A percentile compares a stretch with the other conserved stretches of the same genome.
Conservation (phyloP, 768 basidiomycete genomes). For the Podaxis sp. region DNA sequence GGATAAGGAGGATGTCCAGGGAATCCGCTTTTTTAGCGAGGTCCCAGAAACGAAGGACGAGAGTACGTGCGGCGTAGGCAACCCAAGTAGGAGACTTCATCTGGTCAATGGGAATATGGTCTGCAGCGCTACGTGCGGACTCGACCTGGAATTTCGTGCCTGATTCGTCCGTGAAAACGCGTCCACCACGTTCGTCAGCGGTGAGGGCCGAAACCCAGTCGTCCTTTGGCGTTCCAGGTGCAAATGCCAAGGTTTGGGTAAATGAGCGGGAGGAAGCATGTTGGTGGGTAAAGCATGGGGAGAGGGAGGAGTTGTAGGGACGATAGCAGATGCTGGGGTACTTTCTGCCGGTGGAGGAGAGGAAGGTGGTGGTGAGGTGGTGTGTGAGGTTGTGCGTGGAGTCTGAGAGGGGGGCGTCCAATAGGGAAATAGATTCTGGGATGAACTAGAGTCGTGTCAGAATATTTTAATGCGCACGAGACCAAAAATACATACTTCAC, state of each 20-base stretch:
- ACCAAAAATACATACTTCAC: conserved; percentile 29
- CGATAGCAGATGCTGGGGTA: conserved; percentile 57
- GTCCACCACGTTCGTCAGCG: conserved; percentile 18
- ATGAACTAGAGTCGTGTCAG: conserved; percentile 23
- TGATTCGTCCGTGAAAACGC: conserved; percentile 33
- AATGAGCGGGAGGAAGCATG: conserved; percentile 41
- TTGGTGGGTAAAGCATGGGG: conserved; percentile 27
- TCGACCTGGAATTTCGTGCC: conserved; percentile 55
- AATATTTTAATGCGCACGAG: conserved; percentile 1
- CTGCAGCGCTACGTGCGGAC: conserved; percentile 34
- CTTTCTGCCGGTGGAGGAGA: conserved; percentile 40
- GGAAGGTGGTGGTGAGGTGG: conserved; percentile 42
- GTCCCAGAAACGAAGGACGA: conserved; percentile 82
- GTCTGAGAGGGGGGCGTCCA: conserved; percentile 41
- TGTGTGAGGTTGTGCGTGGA: conserved; percentile 49
- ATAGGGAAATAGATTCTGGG: conserved; percentile 33
- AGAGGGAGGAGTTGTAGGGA: conserved; percentile 21
- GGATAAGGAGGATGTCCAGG: conserved; percentile 91
- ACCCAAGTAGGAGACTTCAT: conserved; percentile 88
- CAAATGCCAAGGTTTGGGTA: conserved; percentile 52
- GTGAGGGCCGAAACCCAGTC: conserved; percentile 45
- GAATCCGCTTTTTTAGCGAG: conserved; percentile 93
- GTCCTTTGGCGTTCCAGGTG: conserved; percentile 42
- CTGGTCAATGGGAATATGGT: conserved; percentile 57
- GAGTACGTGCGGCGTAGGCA: conserved; percentile 76